phyloP scores from a whole-genome alignment of 164 flowering plant species.

The Umbilicus rupestris region DNA sequence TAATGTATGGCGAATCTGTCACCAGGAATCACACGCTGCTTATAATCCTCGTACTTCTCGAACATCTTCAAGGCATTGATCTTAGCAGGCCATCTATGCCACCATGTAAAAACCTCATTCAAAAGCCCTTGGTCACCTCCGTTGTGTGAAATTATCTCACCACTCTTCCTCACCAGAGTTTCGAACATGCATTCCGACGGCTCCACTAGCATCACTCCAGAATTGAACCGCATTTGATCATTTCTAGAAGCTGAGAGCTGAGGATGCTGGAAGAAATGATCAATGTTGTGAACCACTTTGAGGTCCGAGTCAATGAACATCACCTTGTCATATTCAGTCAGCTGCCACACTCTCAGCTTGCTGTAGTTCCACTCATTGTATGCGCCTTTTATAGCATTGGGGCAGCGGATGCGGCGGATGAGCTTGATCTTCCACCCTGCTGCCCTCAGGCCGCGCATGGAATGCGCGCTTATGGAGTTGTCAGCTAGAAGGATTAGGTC shows the following conservation, averaged over 20 bases:
- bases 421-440: slow-evolving; percentile 76
- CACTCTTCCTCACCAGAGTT: slow-evolving; percentile 31
- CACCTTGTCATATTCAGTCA: slow-evolving; percentile 52
- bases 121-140: slow-evolving; percentile 88
- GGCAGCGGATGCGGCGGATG: slow-evolving; percentile 49
- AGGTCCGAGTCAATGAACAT: slow-evolving; percentile 77
- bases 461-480: slow-evolving; percentile 22
- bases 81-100: slow-evolving; percentile 56
- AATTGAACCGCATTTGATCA: slow-evolving; percentile 39
- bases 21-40: slow-evolving; percentile 13
- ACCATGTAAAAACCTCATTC: slow-evolving; percentile 75
- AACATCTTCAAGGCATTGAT: slow-evolving; percentile 39
- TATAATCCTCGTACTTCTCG: background rate
- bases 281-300: slow-evolving; percentile 45
- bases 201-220: slow-evolving; percentile 70
- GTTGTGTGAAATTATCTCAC: slow-evolving; percentile 37
- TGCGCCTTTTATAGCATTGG: slow-evolving; percentile 34
- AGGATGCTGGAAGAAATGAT: slow-evolving; percentile 45
- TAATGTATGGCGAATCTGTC: slow-evolving; percentile 41
- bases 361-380: slow-evolving; percentile 93
- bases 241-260: slow-evolving; percentile 53
- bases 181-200: slow-evolving; percentile 59
- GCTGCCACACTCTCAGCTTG: slow-evolving; percentile 76
- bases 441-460: slow-evolving; percentile 30
- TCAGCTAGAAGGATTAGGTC: slow-evolving; percentile 80